A percentile compares a stretch with the other conserved stretches of the same genome.
Conservation (phyloP, 2,329 filamentous ascomycete genomes). For the Pseudofabraea citricarpa region DNA sequence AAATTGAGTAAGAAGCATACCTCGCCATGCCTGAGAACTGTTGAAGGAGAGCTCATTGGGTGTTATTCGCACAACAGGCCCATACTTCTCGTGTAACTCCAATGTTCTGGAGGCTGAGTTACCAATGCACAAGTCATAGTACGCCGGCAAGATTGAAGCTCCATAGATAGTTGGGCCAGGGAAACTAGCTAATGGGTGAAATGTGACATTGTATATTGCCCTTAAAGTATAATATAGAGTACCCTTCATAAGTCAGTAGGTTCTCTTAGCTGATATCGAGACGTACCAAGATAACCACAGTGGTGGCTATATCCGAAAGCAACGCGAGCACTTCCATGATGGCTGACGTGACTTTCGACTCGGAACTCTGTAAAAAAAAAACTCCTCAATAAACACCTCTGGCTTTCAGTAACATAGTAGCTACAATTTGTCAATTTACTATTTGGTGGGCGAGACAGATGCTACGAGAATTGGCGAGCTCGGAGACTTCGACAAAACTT, state of each 20-base stretch:
- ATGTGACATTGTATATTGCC: conserved; percentile 10
- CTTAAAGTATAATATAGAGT: neutral
- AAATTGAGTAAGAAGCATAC: conserved; percentile 3
- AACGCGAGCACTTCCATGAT: neutral
- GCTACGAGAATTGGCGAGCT: neutral
- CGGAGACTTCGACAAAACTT: neutral
- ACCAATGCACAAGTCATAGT: neutral
- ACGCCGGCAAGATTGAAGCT: conserved; percentile 6
- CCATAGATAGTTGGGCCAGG: conserved; percentile 24
- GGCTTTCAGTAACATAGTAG: neutral
- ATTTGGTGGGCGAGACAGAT: neutral
- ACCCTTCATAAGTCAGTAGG: neutral
- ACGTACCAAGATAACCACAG: neutral
- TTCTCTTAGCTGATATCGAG: neutral
- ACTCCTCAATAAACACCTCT: neutral
- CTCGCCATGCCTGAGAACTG: conserved; percentile 21
- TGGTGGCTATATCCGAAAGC: neutral
- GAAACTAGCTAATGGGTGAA: conserved; percentile 27
- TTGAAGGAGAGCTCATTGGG: conserved; percentile 27
- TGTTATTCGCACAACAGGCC: conserved; percentile 10
- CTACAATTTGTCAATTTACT: neutral
- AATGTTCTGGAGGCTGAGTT: neutral
- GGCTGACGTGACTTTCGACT: neutral
- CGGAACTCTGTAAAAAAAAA: neutral
- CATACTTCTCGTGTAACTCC: conserved; percentile 10